phyloP scores from a whole-genome alignment of 2,329 filamentous ascomycete species.

The Sporothrix protearum region DNA sequence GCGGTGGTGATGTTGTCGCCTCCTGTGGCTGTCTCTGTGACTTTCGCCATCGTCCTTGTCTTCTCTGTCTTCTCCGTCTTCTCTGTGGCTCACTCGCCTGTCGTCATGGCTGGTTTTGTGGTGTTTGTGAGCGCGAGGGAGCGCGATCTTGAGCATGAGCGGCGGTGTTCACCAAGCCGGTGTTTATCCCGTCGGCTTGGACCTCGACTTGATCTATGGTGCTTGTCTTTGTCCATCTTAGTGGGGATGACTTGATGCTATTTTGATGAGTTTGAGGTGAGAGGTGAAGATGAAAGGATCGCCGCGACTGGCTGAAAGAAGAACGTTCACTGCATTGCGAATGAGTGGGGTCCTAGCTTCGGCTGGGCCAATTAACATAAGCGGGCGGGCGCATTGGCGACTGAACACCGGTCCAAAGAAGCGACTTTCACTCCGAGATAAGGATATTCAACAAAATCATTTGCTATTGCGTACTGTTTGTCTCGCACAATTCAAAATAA shows the following conservation, averaged over 20 bases:
- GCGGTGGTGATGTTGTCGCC: neutral
- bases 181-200: neutral
- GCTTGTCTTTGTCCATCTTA: neutral
- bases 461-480: neutral
- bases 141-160: neutral
- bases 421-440: neutral
- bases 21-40: neutral
- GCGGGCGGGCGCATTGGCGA: neutral
- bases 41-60: neutral
- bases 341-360: neutral
- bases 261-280: neutral
- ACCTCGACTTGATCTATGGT: neutral
- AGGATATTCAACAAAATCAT: neutral
- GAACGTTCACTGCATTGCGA: neutral
- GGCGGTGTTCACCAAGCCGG: neutral
- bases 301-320: neutral
- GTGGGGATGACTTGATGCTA: neutral
- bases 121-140: slow-evolving; percentile 2
- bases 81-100: neutral
- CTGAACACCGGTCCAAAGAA: neutral
- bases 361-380: neutral
- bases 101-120: neutral
- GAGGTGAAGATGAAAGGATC: neutral
- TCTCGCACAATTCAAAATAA: too few species aligned
- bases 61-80: neutral